These are phyloP conservation scores for Ganoderma resinaceum DNA, from an alignment of 1,284 basidiomycete genomes.

Conservation along the genomic window DNA sequence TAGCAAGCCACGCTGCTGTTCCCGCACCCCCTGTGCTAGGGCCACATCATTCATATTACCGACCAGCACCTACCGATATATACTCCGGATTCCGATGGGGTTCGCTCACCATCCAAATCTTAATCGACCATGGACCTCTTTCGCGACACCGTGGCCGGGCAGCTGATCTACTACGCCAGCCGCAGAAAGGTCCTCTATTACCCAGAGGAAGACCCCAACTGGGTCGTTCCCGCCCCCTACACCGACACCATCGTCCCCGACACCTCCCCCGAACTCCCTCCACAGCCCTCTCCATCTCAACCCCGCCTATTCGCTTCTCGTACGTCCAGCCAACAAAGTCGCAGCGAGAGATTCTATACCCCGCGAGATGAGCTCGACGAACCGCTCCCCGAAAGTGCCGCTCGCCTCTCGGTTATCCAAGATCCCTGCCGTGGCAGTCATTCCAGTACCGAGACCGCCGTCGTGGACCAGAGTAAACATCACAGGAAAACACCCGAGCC, in stretches of 20 bases:
- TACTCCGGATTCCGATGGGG: no score
- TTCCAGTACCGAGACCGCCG: neutral
- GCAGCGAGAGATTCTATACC: neutral
- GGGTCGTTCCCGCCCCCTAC: slow-evolving; percentile 18
- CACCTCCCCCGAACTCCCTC: neutral
- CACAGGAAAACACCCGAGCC: neutral
- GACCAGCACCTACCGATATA: neutral
- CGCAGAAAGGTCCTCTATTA: slow-evolving; percentile 23
- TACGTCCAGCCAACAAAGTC: neutral
- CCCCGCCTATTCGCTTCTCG: neutral
- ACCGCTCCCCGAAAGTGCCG: neutral
- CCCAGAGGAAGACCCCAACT: slow-evolving; percentile 24
- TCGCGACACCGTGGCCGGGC: slow-evolving; percentile 26
- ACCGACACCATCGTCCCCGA: neutral
- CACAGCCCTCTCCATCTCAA: neutral
- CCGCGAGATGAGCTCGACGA: neutral
- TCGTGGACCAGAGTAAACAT: neutral
- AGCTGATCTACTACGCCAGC: slow-evolving; percentile 27
- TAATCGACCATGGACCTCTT: slow-evolving; percentile 17
- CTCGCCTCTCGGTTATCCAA: neutral
- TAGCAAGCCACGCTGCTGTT: neutral
- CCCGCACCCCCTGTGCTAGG: neutral
- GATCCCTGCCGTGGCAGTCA: neutral
- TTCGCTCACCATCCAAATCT: neutral
- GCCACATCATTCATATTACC: neutral